phyloP scores from a whole-genome alignment of 164 flowering plant genomes.

The Saururus chinensis region DNA sequence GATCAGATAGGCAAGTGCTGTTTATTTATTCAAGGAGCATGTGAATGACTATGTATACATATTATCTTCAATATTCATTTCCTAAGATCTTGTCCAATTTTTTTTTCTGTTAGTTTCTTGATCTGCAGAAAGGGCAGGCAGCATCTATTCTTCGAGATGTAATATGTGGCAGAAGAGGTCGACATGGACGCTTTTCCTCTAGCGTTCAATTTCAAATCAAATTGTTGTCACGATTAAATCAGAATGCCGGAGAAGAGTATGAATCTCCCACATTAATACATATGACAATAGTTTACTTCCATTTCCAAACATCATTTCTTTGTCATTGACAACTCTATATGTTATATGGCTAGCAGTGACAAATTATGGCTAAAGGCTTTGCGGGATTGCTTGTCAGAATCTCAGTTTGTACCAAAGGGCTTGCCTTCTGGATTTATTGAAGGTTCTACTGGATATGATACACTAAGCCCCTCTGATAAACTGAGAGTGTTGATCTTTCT shows the following conservation, averaged over 20 bases:
- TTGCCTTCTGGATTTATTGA: conserved; percentile 23
- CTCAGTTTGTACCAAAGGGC: conserved; percentile 25
- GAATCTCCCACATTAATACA: background rate
- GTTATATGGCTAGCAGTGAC: conserved; percentile 19
- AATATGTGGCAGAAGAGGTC: conserved; percentile 25
- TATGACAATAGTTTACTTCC: background rate
- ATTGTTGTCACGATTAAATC: conserved; percentile 35
- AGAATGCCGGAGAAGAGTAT: conserved; percentile 54
- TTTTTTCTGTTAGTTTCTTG: conserved; percentile 38
- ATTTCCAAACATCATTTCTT: too few relatives aligned
- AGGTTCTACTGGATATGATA: conserved; percentile 33
- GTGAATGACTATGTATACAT: too few relatives aligned
- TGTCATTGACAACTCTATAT: conserved; percentile 1
- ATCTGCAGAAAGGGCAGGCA: conserved; percentile 50
- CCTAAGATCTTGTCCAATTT: background rate
- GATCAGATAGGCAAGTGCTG: too few relatives aligned
- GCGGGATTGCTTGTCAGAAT: conserved; percentile 36
- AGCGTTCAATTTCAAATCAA: conserved; percentile 39
- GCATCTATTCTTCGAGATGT: conserved; percentile 57
- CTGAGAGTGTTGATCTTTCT: conserved; percentile 56
- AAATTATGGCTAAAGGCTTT: conserved; percentile 56
- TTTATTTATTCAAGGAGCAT: too few relatives aligned
- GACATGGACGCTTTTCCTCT: conserved; percentile 30
- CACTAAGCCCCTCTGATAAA: conserved; percentile 41
- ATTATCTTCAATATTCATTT: too few relatives aligned